These are phyloP conservation scores for Clonostachys byssicola DNA, from an alignment of 2,329 filamentous ascomycete species.

Conservation along the genomic window DNA sequence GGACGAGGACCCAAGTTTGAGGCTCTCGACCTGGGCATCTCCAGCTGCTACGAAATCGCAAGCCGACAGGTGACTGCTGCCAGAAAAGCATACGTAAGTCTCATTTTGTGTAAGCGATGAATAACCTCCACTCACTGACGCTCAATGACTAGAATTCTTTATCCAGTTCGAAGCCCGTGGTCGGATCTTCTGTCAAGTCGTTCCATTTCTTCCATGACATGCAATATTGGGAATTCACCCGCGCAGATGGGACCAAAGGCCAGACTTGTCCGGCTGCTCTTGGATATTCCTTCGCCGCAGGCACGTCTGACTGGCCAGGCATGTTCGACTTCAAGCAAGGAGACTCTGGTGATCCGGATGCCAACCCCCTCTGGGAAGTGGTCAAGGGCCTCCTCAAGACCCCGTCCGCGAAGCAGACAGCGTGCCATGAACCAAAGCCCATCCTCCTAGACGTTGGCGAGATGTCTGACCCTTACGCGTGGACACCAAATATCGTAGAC, in stretches of 20 bases:
- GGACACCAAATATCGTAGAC: constrained; percentile 90
- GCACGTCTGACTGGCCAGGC: constrained; percentile 87
- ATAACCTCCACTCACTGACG: too few relatives aligned
- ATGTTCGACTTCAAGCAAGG: constrained; percentile 93
- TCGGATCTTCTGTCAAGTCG: constrained; percentile 66
- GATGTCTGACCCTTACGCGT: constrained; percentile 72
- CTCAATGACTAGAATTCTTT: constrained; percentile 45
- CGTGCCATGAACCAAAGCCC: constrained; percentile 78
- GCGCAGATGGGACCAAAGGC: constrained; percentile 67
- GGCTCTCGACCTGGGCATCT: constrained; percentile 64
- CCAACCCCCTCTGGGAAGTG: constrained; percentile 73
- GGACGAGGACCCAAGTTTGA: constrained; percentile 68
- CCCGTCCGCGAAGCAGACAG: constrained; percentile 64
- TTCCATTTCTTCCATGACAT: constrained; percentile 87
- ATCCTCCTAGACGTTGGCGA: constrained; percentile 87
- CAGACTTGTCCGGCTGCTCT: constrained; percentile 82
- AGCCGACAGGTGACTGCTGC: constrained; percentile 65
- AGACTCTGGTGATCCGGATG: constrained; percentile 62
- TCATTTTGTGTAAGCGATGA: not conserved
- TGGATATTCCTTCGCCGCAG: constrained; percentile 89
- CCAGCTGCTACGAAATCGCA: constrained; percentile 74
- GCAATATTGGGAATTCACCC: constrained; percentile 67
- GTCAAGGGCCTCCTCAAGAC: constrained; percentile 70
- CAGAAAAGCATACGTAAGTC: constrained; percentile 31
- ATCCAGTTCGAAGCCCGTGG: constrained; percentile 41